Evolutionary conservation across 1,139 yeast species (phyloP).

Genomic region (Taphrina flavorubra): DNA sequence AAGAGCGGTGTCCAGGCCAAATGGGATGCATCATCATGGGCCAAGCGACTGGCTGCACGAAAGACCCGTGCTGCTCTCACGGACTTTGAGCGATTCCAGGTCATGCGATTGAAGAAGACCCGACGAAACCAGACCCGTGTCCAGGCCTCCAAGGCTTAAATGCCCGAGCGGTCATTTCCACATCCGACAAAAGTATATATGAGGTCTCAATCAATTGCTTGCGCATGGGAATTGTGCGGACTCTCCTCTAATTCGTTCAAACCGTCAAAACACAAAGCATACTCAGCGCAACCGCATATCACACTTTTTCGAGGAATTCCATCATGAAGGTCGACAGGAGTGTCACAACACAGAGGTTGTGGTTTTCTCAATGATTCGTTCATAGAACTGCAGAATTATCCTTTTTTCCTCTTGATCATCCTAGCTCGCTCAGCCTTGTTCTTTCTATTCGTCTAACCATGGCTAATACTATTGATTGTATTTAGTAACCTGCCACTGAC

Average conservation of each 20-base stretch:
- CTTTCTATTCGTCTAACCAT: too few species aligned
- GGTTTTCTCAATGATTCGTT: constrained; percentile 16
- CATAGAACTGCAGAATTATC: constrained; percentile 20
- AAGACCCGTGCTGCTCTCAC: constrained; percentile 89
- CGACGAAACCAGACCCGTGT: constrained; percentile 30
- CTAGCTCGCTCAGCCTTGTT: background rate
- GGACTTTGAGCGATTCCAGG: constrained; percentile 99
- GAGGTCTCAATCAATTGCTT: background rate
- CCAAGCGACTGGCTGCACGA: constrained; percentile 95
- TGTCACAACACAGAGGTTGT: constrained; percentile 14
- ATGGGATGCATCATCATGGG: constrained; percentile 96
- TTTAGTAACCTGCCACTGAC: too few species aligned
- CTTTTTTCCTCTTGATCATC: constrained; percentile 17
- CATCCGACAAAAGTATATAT: background rate
- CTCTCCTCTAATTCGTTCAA: too few species aligned
- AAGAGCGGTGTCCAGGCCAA: constrained; percentile 85
- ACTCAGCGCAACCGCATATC: constrained; percentile 11
- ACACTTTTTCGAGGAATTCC: background rate
- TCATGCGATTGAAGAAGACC: constrained; percentile 58
- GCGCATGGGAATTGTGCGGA: too few species aligned
- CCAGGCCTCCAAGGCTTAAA: constrained; percentile 38
- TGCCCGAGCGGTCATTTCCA: background rate
- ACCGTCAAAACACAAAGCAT: constrained; percentile 7
- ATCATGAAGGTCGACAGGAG: constrained; percentile 1
- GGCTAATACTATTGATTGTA: too few species aligned